A percentile compares a stretch with the other conserved stretches of the same genome.
Evolutionary conservation across 2,329 filamentous ascomycete species (phyloP).

Genomic region (Aspergillus caelatus): DNA sequence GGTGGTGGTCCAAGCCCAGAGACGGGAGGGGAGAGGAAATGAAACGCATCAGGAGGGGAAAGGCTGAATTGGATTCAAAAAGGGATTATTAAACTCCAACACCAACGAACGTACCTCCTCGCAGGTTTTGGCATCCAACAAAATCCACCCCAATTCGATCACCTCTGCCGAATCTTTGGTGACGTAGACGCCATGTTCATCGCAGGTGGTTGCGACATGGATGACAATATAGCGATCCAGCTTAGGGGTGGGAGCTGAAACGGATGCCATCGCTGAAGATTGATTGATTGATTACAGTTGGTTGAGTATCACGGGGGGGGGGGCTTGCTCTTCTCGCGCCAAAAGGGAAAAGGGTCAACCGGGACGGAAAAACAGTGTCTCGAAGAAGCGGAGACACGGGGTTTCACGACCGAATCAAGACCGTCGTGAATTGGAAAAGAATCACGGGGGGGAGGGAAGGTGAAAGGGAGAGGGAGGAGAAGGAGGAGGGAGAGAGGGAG

Average conservation of each 20-base stretch:
- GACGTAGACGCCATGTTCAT: constrained; percentile 98
- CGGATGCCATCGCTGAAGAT: constrained; percentile 45
- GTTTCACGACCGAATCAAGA: constrained; percentile 29
- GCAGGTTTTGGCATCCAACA: constrained; percentile 86
- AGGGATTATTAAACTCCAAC: too few species aligned
- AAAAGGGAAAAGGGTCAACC: constrained; percentile 16
- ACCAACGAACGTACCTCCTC: constrained; percentile 74
- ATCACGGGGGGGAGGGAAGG: constrained; percentile 24
- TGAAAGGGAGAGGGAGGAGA: constrained; percentile 19
- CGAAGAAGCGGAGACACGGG: constrained; percentile 4
- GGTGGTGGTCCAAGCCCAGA: background rate
- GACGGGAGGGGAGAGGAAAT: background rate
- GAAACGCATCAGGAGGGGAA: background rate
- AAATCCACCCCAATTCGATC: constrained; percentile 97
- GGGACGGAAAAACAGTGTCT: constrained; percentile 25
- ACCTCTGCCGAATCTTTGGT: constrained; percentile 99
- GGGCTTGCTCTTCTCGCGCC: constrained; percentile 19
- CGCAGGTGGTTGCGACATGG: constrained; percentile 97
- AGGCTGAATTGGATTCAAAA: constrained; percentile 1
- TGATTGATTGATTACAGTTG: constrained; percentile 12
- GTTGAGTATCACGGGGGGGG: too few species aligned
- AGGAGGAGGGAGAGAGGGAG: constrained; percentile 29
- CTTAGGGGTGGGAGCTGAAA: constrained; percentile 62
- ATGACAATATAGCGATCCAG: constrained; percentile 97
- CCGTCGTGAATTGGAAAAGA: constrained; percentile 30